phyloP scores from a whole-genome alignment of 305 asterid genomes.

The Fraxinus dipetala region DNA sequence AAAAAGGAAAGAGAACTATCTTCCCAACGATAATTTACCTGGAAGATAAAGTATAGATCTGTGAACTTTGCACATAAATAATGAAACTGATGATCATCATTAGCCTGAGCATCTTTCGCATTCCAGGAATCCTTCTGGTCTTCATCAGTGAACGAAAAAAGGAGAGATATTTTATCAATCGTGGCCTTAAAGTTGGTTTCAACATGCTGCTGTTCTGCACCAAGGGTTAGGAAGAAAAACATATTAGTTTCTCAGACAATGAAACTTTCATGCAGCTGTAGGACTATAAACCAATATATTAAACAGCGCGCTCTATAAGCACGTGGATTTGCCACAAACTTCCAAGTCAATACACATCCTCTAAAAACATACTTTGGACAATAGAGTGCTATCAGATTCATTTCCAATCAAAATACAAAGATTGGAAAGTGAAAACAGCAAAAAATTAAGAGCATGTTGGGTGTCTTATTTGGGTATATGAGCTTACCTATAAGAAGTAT shows the following conservation, averaged over 20 bases:
- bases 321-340: background rate
- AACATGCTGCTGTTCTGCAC: constrained; percentile 84
- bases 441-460: background rate
- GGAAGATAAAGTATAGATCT: constrained; percentile 46
- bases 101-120: constrained; percentile 35
- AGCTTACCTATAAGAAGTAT: background rate
- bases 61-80: constrained; percentile 58
- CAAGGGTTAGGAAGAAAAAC: constrained; percentile 30
- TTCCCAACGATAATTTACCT: constrained; percentile 47
- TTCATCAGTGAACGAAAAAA: constrained; percentile 71
- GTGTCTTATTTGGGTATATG: background rate
- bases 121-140: constrained; percentile 45
- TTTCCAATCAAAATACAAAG: background rate
- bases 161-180: constrained; percentile 54
- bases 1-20: constrained; percentile 22
- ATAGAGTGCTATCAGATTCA: background rate
- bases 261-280: constrained; percentile 14
- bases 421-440: background rate
- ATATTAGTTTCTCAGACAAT: constrained; percentile 27
- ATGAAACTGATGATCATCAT: constrained; percentile 39
- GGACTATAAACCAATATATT: background rate
- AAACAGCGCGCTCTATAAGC: background rate
- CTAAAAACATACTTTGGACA: background rate
- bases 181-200: constrained; percentile 79
- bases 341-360: constrained; percentile 3